These are phyloP conservation scores for Polytolypa hystricis DNA, from an alignment of 2,329 filamentous ascomycete species.

Conservation along the genomic window DNA sequence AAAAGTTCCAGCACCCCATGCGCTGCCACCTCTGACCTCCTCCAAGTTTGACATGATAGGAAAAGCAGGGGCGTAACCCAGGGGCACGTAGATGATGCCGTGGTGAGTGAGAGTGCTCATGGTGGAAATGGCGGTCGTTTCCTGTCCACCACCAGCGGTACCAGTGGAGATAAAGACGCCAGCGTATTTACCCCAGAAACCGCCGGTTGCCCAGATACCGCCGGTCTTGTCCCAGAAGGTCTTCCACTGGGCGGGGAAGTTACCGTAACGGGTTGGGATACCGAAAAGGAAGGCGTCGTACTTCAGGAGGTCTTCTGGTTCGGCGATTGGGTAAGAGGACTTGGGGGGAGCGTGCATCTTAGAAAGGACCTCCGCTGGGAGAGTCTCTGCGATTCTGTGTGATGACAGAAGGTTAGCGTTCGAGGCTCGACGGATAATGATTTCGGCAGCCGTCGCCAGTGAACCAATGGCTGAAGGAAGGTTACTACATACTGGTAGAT, in stretches of 20 bases:
- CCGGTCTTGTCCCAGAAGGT: conserved; percentile 75
- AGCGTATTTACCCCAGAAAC: conserved; percentile 76
- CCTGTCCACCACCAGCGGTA: conserved; percentile 79
- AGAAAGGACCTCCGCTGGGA: conserved; percentile 64
- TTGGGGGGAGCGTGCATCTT: conserved; percentile 91
- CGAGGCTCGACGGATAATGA: neutral
- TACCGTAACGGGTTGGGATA: conserved; percentile 91
- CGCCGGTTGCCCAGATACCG: conserved; percentile 67
- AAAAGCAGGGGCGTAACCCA: conserved; percentile 81
- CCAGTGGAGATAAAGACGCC: conserved; percentile 87
- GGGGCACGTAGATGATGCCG: conserved; percentile 90
- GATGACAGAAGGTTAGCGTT: neutral
- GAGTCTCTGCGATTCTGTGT: conserved; percentile 69
- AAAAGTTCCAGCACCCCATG: conserved; percentile 94
- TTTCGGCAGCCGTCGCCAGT: no score
- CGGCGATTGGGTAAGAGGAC: conserved; percentile 52
- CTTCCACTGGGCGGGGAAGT: conserved; percentile 96
- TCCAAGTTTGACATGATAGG: conserved; percentile 54
- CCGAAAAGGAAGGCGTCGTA: conserved; percentile 91
- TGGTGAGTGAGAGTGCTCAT: conserved; percentile 86
- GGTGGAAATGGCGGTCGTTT: conserved; percentile 67
- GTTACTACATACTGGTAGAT: conserved; percentile 63
- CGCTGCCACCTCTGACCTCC: conserved; percentile 74
- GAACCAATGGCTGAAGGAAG: no score
- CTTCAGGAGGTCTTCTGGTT: conserved; percentile 50